Conservation (phyloP, 2,329 filamentous ascomycete species). For the Fusarium caatingaense region DNA sequence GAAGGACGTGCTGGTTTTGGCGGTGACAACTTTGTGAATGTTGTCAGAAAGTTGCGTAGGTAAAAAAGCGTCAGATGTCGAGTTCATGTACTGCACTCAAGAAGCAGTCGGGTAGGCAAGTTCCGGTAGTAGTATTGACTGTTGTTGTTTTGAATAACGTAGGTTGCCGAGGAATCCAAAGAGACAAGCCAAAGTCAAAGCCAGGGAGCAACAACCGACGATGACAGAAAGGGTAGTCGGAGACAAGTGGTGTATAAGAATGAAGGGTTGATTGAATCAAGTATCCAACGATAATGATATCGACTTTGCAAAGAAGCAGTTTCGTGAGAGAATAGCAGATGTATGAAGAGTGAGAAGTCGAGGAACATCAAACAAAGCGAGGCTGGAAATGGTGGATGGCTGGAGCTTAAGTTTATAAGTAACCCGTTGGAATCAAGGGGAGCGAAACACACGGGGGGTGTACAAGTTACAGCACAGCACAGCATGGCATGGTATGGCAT, state of each 20-base stretch:
- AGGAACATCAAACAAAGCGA: conserved; percentile 26
- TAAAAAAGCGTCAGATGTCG: conserved; percentile 9
- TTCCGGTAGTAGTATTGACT: conserved; percentile 13
- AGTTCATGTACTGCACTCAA: conserved; percentile 27
- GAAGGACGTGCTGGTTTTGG: conserved; percentile 13
- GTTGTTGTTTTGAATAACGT: conserved; percentile 16
- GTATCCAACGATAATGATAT: conserved; percentile 1
- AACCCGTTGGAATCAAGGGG: conserved; percentile 25
- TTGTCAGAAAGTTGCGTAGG: not conserved
- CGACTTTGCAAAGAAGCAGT: not conserved
- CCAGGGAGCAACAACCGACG: conserved; percentile 14
- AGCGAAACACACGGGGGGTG: conserved; percentile 32
- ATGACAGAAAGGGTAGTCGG: not conserved
- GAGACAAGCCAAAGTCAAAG: conserved; percentile 13
- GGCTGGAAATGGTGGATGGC: conserved; percentile 36
- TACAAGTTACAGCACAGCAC: conserved; percentile 5
- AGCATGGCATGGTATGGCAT: not conserved
- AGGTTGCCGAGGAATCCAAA: conserved; percentile 24
- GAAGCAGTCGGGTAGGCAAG: not conserved
- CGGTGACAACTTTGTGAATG: conserved; percentile 29
- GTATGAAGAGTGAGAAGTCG: conserved; percentile 28
- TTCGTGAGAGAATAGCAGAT: conserved; percentile 4
- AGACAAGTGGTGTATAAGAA: conserved; percentile 2
- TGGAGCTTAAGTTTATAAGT: conserved; percentile 43
- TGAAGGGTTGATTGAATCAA: not conserved